Conservation (phyloP, 1,284 basidiomycete genomes). For the Ganoderma lingzhi region DNA sequence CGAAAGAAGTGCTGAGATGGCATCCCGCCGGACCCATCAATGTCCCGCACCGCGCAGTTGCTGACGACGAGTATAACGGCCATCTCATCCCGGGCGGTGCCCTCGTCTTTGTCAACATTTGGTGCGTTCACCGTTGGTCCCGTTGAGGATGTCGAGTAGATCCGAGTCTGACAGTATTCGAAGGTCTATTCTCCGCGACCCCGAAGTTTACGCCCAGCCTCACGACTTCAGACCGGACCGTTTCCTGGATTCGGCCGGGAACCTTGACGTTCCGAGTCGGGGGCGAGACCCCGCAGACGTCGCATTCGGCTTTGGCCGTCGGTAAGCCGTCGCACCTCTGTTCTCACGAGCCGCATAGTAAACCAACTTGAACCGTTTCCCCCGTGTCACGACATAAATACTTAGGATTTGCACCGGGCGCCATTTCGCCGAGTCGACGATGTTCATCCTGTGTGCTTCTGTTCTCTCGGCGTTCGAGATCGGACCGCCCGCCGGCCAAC, state of each 20-base stretch:
- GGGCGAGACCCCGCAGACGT: conserved; percentile 8
- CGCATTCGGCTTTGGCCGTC: not conserved
- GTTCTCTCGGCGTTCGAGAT: conserved; percentile 15
- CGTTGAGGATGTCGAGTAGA: too few species aligned
- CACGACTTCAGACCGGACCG: conserved; percentile 26
- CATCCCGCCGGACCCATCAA: not conserved
- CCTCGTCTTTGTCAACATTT: conserved; percentile 8
- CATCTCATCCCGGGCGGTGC: conserved; percentile 22
- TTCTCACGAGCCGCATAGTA: too few species aligned
- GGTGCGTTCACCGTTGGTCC: too few species aligned
- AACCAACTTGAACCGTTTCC: too few species aligned
- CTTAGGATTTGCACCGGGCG: conserved; percentile 26
- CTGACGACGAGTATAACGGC: conserved; percentile 27
- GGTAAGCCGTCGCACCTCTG: conserved; percentile 12
- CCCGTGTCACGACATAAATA: not conserved
- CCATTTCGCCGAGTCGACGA: conserved; percentile 12
- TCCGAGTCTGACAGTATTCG: too few species aligned
- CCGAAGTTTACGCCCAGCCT: conserved; percentile 29
- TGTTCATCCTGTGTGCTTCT: conserved; percentile 16
- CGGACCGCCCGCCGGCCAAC: conserved; percentile 1
- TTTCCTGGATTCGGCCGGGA: conserved; percentile 8
- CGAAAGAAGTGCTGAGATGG: too few species aligned
- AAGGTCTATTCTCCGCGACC: conserved; percentile 33
- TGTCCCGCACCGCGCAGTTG: conserved; percentile 23
- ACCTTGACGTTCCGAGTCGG: not conserved